Conservation (phyloP, 371 early-diverging fungal species). For the Phascolomyces articulosus region DNA sequence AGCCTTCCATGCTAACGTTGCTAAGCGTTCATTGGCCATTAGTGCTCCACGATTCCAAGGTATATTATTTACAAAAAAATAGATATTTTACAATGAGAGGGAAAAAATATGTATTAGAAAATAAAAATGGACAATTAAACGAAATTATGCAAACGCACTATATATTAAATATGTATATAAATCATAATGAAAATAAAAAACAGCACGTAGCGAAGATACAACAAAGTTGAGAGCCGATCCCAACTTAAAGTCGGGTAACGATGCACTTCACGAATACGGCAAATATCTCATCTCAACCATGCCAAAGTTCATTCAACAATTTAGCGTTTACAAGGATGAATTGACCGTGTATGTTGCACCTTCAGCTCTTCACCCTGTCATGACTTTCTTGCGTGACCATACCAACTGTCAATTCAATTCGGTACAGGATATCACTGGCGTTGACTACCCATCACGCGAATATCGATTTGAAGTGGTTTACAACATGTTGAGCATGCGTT, state of each 20-base stretch:
- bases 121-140: neutral
- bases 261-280: slow-evolving; percentile 82
- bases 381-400: slow-evolving; percentile 94
- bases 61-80: slow-evolving; percentile 10
- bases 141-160: neutral
- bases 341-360: slow-evolving; percentile 93
- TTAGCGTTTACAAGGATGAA: slow-evolving; percentile 97
- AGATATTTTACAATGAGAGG: neutral
- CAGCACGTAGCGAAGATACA: slow-evolving; percentile 2
- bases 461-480: slow-evolving; percentile 98
- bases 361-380: slow-evolving; percentile 73
- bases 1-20: slow-evolving; percentile 18
- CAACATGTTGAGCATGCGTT: slow-evolving; percentile 85
- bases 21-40: slow-evolving; percentile 36
- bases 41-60: slow-evolving; percentile 32
- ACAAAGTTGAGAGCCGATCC: slow-evolving; percentile 35
- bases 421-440: slow-evolving; percentile 84
- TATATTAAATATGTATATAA: neutral
- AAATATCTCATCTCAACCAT: slow-evolving; percentile 85
- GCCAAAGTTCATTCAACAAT: slow-evolving; percentile 97
- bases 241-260: slow-evolving; percentile 56
- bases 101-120: neutral
- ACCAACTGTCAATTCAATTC: slow-evolving; percentile 92
- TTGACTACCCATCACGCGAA: slow-evolving; percentile 88
- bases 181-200: neutral